Conservation (phyloP, 2,329 filamentous ascomycete species). For the Huntiella bhutanensis region DNA sequence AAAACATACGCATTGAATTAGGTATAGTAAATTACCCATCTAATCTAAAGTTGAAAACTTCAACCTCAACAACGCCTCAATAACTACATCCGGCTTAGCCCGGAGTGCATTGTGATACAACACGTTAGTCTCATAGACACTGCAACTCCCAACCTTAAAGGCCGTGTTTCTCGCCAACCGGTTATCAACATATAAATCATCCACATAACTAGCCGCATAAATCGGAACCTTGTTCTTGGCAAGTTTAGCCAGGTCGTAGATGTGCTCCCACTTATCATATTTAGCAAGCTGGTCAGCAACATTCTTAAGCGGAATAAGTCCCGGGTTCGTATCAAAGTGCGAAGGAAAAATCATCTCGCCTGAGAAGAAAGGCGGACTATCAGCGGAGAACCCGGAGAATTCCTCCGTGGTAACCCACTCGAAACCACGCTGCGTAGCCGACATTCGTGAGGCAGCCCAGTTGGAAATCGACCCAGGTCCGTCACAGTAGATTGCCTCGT, state of each 20-base stretch:
- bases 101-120: slow-evolving; percentile 77
- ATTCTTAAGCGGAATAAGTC: slow-evolving; percentile 48
- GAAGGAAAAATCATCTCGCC: slow-evolving; percentile 86
- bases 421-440: slow-evolving; percentile 28
- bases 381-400: slow-evolving; percentile 15
- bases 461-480: slow-evolving; percentile 40
- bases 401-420: slow-evolving; percentile 28
- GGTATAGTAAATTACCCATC: background rate
- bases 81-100: slow-evolving; percentile 52
- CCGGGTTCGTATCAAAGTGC: slow-evolving; percentile 64
- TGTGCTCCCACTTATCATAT: slow-evolving; percentile 47
- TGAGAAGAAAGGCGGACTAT: slow-evolving; percentile 53
- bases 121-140: slow-evolving; percentile 67
- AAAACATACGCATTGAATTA: background rate
- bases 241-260: slow-evolving; percentile 61
- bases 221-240: slow-evolving; percentile 64
- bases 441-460: slow-evolving; percentile 56
- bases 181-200: slow-evolving; percentile 87
- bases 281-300: slow-evolving; percentile 54
- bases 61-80: slow-evolving; percentile 38
- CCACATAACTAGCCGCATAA: slow-evolving; percentile 64
- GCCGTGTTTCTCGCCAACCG: slow-evolving; percentile 57
- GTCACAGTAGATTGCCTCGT: slow-evolving; percentile 76
- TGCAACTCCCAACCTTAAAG: slow-evolving; percentile 51
- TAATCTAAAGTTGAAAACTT: slow-evolving; percentile 11